Base-by-base conservation (phyloP, 441 rosid genomes). In the Populus tomentosa region DNA sequence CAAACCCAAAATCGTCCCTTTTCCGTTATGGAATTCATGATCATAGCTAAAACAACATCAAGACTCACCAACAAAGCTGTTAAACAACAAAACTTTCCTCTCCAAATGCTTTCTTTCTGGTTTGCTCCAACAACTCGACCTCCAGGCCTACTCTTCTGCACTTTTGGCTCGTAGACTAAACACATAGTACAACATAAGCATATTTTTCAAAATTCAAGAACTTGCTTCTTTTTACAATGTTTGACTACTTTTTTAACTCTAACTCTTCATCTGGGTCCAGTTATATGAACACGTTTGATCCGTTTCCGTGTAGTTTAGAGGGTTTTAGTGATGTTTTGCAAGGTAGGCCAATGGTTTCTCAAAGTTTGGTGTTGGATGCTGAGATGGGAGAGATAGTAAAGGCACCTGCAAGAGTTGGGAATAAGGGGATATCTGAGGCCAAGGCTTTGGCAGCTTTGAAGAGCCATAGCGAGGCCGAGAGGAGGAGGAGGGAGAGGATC, bases 391-490 rank as follows among this genome's bases (percentile, higher is more conserved):
- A 90, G 84, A 89, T 88, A 20, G 89, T 86, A 10, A 84, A 88
- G 72, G 84, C 85, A 30, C 84, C 90, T 46, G 74, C 74, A 36
- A 83, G 78, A 35, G 83, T 26, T 11, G 88, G 82, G 70, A 89
- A 89, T 80, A 87, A 85, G 75, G 85, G 59, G n/a, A 73, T 42
- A 7, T 80, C 90, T 16, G 87, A 87, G 78, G 89, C 86, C 28
- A 91, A 91, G 82, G 83, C 84, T 76, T 30, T 83, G 80, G 90
- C 89, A 66, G 96, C 91, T 81, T 73, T 89, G 84, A 91, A 90
- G 85, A 90, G 87, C 77, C 96, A 91, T 61, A 89, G 96, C 66
- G 94, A 91, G 74, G 96, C 96, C 3, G 96, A 91, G 85, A 89
- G 91, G 86, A 86, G 96, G 69, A 84, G 96, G 32, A 88, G 96